A percentile compares a stretch with the other conserved stretches of the same genome.
Conservation (phyloP, 345 rosid genomes). For the Gossypium stocksii region DNA sequence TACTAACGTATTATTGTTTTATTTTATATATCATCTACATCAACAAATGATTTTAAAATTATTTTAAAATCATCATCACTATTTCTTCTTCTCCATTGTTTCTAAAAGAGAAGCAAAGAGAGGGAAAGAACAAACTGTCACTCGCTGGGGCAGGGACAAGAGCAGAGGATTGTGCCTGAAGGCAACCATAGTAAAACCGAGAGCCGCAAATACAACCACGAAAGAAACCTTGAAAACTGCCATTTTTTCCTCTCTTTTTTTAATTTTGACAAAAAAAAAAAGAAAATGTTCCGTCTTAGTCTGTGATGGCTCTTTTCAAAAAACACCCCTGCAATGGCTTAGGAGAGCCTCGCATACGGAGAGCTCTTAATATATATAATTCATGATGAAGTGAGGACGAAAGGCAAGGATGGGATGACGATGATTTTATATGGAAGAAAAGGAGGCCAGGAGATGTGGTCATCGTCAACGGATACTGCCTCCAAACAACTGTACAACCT, state of each 20-base stretch:
- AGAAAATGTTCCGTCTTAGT: constrained; percentile 20
- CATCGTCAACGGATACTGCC: constrained; percentile 51
- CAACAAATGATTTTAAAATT: too few species aligned
- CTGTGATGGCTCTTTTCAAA: constrained; percentile 16
- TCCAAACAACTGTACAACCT: constrained; percentile 18
- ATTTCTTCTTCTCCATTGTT: too few species aligned
- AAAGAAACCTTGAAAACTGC: constrained; percentile 42
- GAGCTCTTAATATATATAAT: too few species aligned
- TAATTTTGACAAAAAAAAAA: too few species aligned
- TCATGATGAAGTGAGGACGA: not conserved
- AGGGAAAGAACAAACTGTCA: constrained; percentile 46
- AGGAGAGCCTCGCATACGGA: constrained; percentile 11
- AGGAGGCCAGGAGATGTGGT: constrained; percentile 22
- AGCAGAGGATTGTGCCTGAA: constrained; percentile 52
- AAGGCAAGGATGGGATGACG: not conserved
- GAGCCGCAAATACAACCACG: constrained; percentile 30
- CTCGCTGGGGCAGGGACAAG: constrained; percentile 83
- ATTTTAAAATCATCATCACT: too few species aligned
- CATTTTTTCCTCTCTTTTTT: constrained; percentile 23
- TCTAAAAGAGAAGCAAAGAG: not conserved
- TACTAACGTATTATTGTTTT: too few species aligned
- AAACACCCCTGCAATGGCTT: constrained; percentile 8
- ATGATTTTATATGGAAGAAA: not conserved
- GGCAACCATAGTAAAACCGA: constrained; percentile 34
- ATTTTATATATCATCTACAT: too few species aligned